Conservation (phyloP, 2,329 filamentous ascomycete genomes). For the Waltergamsia citrina region DNA sequence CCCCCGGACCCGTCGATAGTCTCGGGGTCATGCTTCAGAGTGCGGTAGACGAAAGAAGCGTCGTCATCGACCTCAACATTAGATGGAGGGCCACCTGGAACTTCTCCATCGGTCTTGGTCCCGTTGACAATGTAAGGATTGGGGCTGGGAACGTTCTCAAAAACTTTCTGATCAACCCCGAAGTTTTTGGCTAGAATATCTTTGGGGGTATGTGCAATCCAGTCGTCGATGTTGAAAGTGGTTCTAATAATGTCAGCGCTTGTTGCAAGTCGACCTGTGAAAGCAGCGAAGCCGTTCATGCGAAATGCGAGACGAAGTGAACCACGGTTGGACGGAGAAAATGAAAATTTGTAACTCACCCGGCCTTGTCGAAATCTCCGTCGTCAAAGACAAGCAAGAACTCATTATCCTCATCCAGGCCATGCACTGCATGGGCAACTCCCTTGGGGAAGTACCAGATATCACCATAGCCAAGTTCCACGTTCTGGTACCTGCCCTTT, state of each 20-base stretch:
- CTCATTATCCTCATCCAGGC: slow-evolving; percentile 57
- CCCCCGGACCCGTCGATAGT: slow-evolving; percentile 52
- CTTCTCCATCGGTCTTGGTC: slow-evolving; percentile 21
- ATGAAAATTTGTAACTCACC: slow-evolving; percentile 26
- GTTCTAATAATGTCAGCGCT: no score
- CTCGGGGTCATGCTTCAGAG: slow-evolving; percentile 44
- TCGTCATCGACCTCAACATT: slow-evolving; percentile 42
- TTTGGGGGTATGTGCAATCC: slow-evolving; percentile 57
- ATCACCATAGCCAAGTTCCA: slow-evolving; percentile 50
- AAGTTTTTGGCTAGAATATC: slow-evolving; percentile 60
- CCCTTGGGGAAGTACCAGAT: slow-evolving; percentile 64
- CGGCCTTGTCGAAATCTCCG: slow-evolving; percentile 53
- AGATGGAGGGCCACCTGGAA: no score
- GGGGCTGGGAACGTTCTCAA: slow-evolving; percentile 44
- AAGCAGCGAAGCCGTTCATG: not conserved
- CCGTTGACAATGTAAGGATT: slow-evolving; percentile 55
- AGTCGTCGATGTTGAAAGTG: slow-evolving; percentile 64
- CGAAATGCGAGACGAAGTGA: no score
- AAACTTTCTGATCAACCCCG: slow-evolving; percentile 49
- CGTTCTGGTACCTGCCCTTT: slow-evolving; percentile 43
- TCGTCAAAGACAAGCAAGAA: slow-evolving; percentile 59
- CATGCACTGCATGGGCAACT: slow-evolving; percentile 52
- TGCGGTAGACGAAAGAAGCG: slow-evolving; percentile 53
- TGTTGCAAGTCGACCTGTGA: no score
- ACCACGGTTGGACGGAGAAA: not conserved